Conservation (phyloP, 495 filamentous ascomycete species). For the Penicillium soppii region DNA sequence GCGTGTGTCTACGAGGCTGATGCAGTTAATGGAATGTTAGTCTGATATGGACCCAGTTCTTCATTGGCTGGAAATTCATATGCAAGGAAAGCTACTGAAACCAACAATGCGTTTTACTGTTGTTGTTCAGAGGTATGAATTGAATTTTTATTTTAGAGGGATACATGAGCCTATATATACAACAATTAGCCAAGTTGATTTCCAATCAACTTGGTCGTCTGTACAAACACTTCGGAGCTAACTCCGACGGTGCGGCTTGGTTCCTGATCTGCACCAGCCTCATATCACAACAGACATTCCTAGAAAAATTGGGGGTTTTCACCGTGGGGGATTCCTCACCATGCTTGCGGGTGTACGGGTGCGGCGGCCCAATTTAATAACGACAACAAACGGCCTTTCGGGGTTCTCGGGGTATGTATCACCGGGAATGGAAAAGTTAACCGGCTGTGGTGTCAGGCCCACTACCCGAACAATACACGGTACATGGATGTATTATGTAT, state of each 20-base stretch:
- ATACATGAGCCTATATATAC: constrained; percentile 1
- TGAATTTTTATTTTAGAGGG: neutral
- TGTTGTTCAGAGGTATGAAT: neutral
- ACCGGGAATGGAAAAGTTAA: too few species aligned
- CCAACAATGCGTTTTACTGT: neutral
- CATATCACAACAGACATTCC: constrained; percentile 1
- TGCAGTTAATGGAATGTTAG: neutral
- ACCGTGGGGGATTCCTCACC: too few species aligned
- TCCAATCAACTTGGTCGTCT: constrained; percentile 2
- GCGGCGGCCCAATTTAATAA: too few species aligned
- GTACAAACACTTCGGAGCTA: neutral
- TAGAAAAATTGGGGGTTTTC: too few species aligned
- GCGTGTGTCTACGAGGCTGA: neutral
- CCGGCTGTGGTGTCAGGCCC: too few species aligned
- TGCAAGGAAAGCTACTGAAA: neutral
- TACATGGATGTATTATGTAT: too few species aligned
- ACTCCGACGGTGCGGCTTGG: neutral
- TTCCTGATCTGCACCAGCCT: constrained; percentile 2
- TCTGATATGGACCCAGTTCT: neutral
- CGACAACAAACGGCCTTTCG: too few species aligned
- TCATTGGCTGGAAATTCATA: neutral
- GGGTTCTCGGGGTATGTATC: too few species aligned
- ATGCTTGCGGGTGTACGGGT: too few species aligned
- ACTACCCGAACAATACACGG: too few species aligned
- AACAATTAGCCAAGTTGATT: neutral